Conservation (phyloP, 352 stramenopile species). For the Peronospora farinosa region DNA sequence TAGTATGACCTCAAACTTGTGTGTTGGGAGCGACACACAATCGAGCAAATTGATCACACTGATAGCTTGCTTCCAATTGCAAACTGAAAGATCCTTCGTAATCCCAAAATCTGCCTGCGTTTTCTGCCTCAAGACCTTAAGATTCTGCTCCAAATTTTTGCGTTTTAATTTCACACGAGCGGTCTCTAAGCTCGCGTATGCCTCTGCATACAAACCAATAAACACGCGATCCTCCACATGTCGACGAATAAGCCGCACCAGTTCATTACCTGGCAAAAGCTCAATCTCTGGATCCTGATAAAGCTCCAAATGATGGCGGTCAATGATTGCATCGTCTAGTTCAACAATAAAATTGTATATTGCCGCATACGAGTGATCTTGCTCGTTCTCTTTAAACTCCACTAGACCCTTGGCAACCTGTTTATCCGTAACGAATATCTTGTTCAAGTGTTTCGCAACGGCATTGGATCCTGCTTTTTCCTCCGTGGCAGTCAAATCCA, state of each 20-base stretch:
- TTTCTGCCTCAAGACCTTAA: conserved; percentile 56
- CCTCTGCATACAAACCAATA: conserved; percentile 41
- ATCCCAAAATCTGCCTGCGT: conserved; percentile 58
- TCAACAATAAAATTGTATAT: conserved; percentile 59
- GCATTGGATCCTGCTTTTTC: conserved; percentile 49
- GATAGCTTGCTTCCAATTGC: conserved; percentile 47
- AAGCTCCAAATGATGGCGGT: conserved; percentile 53
- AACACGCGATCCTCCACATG: conserved; percentile 81
- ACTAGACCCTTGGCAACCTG: conserved; percentile 43
- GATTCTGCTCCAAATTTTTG: conserved; percentile 36
- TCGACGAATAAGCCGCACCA: conserved; percentile 66
- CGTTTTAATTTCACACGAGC: conserved; percentile 31
- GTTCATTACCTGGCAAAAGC: conserved; percentile 62
- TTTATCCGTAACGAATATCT: conserved; percentile 72
- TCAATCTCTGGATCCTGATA: conserved; percentile 59
- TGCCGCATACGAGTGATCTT: conserved; percentile 40
- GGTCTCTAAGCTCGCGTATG: conserved; percentile 56
- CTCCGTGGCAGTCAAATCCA: conserved; percentile 51
- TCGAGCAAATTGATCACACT: conserved; percentile 62
- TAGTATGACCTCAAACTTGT: conserved; percentile 79
- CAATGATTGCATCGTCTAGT: conserved; percentile 65
- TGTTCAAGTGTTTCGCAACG: conserved; percentile 64
- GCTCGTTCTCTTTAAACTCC: conserved; percentile 45
- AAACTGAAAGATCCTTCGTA: conserved; percentile 55
- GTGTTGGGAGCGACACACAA: conserved; percentile 67